Evolutionary conservation across 192 early-diverging fungal genomes (phyloP), one percentile per base, ranked within the genome.

Genomic region (Rhizophagus sp.): DNA sequence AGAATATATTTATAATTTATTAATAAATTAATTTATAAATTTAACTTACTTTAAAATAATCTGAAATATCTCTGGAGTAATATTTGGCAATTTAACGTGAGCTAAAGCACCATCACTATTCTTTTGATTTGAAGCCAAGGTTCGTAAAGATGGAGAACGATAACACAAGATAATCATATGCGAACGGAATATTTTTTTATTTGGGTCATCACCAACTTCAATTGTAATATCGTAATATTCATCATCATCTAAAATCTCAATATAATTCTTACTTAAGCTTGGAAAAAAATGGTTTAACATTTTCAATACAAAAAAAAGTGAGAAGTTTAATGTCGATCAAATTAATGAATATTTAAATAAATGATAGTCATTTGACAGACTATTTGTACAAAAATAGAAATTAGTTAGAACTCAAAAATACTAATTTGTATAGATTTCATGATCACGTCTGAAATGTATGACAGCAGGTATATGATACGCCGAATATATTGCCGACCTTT

Each of bases 211-310:
- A 62, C 73, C 73, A 27, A 75, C 73, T 30, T 75, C 50, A 41
- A 75, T 75, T 33, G 25, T 30, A 52, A 75, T 34, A 57, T 62
- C 73, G 24, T 13, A 75, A 30, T 61, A n/a, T 74, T 47, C 50
- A 17, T 27, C 49, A 25, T 57, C 50, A 13, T 75, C 50, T 12
- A 75, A 57, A n/a, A 75, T 24, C n/a, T 61, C 33, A 24, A 33
- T 24, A 24, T 41, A 62, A 62, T 75, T 62, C 11, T 62, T 25
- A 57, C 24, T 52, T 12, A 75, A 57, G 30, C 17, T 62, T 15
- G 25, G 8, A 36, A 75, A 61, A 25, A 61, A 44, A 62, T 75
- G 24, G 1, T 13, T 4, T 0, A 27, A 17, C 73, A 75, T 75
- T 33, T 52, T 33, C 8, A 13, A 36, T 3, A 11, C 17, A n/a